Percentiles rank a stretch among this genome's conserved stretches.
Conservation (phyloP, 176 grass and related monocot species). For the barley (Hordeum vulgare) region MorexV3_pseudomolecules_assembly NC_058522.1:30351797-30352296, state of each 20-base stretch:
- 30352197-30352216: background rate
- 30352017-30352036: background rate
- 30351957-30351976: background rate
- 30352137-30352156: background rate
- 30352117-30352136: conserved; percentile 32
- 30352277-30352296: background rate
- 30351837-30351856: too few species aligned
- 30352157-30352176: background rate
- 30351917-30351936: background rate
- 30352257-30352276: background rate
- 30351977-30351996: background rate
- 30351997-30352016: background rate
- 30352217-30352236: background rate
- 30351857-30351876: background rate
- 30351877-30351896: background rate
- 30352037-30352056: background rate
- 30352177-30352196: conserved; percentile 5
- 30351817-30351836: too few species aligned
- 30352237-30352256: conserved; percentile 22
- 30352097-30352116: conserved; percentile 1
- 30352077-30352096: background rate
- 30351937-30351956: background rate
- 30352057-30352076: background rate
- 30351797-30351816: too few species aligned
- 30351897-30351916: background rate